phyloP scores from a whole-genome alignment of 1,139 yeast genomes.

The Blastobotrys capitulatus region DNA sequence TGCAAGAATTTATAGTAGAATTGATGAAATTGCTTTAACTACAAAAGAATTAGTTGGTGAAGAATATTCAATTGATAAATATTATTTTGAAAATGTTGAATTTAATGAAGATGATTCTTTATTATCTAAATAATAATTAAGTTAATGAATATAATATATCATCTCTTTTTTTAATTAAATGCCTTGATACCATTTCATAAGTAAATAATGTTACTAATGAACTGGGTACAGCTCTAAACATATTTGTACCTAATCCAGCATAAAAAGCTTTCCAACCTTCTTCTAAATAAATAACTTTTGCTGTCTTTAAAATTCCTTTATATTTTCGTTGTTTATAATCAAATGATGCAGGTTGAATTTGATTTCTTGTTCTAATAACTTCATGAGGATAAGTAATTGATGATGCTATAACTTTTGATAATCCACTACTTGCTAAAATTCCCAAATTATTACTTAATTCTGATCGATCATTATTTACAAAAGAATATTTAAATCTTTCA shows the following conservation, averaged over 20 bases:
- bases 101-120: neutral
- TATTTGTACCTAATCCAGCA: constrained; percentile 81
- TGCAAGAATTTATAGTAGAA: constrained; percentile 25
- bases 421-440: constrained; percentile 66
- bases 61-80: constrained; percentile 22
- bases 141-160: neutral
- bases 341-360: constrained; percentile 38
- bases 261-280: constrained; percentile 85
- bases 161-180: constrained; percentile 32
- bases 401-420: constrained; percentile 86
- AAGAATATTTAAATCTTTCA: constrained; percentile 61
- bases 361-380: constrained; percentile 86
- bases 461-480: constrained; percentile 26
- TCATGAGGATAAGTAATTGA: constrained; percentile 94
- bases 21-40: constrained; percentile 26
- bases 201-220: constrained; percentile 93
- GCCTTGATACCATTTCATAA: constrained; percentile 76
- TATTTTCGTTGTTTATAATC: constrained; percentile 24
- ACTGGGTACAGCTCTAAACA: constrained; percentile 90
- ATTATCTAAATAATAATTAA: neutral
- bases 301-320: constrained; percentile 42
- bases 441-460: constrained; percentile 33
- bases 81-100: constrained; percentile 1
- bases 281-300: constrained; percentile 48
- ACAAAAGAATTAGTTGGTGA: constrained; percentile 31